Evolutionary conservation across 2,329 filamentous ascomycete species (phyloP).

Genomic region (Fusarium torulosum): DNA sequence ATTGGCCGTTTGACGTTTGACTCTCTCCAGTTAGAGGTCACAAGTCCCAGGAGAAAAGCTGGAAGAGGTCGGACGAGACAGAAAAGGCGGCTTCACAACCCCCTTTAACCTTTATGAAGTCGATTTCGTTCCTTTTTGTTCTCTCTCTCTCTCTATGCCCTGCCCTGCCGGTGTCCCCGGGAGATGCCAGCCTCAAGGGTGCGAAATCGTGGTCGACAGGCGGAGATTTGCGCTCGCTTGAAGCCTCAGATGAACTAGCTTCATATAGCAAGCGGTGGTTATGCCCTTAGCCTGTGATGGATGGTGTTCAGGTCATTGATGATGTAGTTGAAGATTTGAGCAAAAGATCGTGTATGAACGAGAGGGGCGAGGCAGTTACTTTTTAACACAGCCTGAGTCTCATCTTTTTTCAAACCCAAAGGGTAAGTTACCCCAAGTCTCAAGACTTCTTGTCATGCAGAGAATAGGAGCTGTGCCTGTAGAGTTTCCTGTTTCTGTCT

Average conservation of each 20-base stretch:
- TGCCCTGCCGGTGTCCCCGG: conserved; percentile 23
- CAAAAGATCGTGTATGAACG: not conserved
- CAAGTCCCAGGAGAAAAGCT: conserved; percentile 7
- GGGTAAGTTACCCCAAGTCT: conserved; percentile 6
- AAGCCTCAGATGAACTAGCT: conserved; percentile 34
- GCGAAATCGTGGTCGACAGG: conserved; percentile 31
- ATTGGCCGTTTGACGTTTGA: conserved; percentile 8
- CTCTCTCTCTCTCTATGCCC: not conserved
- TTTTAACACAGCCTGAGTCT: conserved; percentile 39
- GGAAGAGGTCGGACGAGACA: not conserved
- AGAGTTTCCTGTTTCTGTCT: conserved; percentile 9
- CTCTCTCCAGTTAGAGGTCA: not conserved
- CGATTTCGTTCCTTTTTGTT: conserved; percentile 22
- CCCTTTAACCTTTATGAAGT: conserved; percentile 24
- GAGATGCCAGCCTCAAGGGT: conserved; percentile 19
- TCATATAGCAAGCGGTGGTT: conserved; percentile 31
- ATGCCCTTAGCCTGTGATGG: conserved; percentile 3
- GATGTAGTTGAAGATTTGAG: conserved; percentile 5
- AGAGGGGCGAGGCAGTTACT: conserved; percentile 16
- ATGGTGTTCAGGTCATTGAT: conserved; percentile 1
- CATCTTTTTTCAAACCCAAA: conserved; percentile 28
- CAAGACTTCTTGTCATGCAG: conserved; percentile 22
- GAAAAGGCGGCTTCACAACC: not conserved
- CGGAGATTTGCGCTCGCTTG: conserved; percentile 43
- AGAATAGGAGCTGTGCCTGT: conserved; percentile 25